phyloP scores from a whole-genome alignment of 73 alveolate genomes.

The Paramecium bursaria region DNA sequence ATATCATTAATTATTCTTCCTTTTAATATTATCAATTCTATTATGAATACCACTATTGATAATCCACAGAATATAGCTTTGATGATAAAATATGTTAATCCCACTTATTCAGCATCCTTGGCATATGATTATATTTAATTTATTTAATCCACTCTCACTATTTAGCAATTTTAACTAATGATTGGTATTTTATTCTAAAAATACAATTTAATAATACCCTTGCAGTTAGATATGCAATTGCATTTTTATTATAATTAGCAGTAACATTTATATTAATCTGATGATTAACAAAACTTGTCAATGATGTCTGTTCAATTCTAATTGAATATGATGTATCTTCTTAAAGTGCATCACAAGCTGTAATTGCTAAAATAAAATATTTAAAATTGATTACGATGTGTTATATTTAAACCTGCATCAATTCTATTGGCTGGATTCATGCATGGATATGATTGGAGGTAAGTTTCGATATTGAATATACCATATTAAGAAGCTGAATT shows the following conservation, averaged over 20 bases:
- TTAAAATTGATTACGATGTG: no score
- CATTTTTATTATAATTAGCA: no score
- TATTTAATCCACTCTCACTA: neutral
- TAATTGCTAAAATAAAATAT: neutral
- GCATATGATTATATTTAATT: neutral
- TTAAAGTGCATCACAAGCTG: conserved; percentile 13
- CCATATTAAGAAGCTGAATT: conserved; percentile 51
- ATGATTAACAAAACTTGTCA: no score
- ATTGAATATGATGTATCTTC: conserved; percentile 31
- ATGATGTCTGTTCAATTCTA: conserved; percentile 42
- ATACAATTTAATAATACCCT: neutral
- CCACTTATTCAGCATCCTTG: conserved; percentile 1
- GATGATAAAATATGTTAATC: conserved; percentile 1
- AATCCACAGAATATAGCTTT: neutral
- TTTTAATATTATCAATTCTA: conserved; percentile 12
- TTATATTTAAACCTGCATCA: conserved; percentile 30
- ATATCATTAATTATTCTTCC: conserved; percentile 23
- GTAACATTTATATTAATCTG: no score
- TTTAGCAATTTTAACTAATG: neutral
- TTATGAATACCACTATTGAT: neutral
- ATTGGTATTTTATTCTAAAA: neutral
- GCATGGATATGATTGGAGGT: conserved; percentile 28
- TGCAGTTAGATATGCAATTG: conserved; percentile 31
- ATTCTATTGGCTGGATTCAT: conserved; percentile 3
- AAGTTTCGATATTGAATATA: conserved; percentile 5